Base-by-base conservation (phyloP, 31 red algal species). In the Endocladia muricata region DNA sequence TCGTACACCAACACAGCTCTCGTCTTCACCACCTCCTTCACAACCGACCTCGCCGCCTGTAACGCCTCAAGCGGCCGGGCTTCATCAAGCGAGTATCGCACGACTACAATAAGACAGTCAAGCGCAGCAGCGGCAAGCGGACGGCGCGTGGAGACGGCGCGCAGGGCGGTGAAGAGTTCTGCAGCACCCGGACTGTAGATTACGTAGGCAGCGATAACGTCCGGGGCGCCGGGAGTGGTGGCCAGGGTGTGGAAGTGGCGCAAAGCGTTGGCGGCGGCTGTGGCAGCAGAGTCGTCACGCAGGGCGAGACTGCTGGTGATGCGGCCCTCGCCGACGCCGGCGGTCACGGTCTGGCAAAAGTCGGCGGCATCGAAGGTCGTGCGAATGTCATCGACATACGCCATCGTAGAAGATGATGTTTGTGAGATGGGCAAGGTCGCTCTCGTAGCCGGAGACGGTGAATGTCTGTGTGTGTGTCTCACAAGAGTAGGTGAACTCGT, bases 151-250 rank as follows among this genome's bases (percentile, higher is more conserved):
- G 83, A 37, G 68, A 86, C 51, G 32, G 70, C 41, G 37, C 61
- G 54, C 28, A 86, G 64, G 4, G 73, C 59, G 7, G 73, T 72
- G 54, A 86, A 86, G 8, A 86, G 47, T 62, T 86, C 83, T 4
- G 42, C 21, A 28, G 62, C 83, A 43, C 62, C 72, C 23, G 83
- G 17, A 55, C 83, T 86, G 51, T 71, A 72, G 17, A 28, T 26
- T 2, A 86, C 61, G 26, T 86, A 86, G 62, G 83, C 73, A 34
- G 73, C 83, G 73, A 86, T 64, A 37, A 86, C 83, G 49, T 86
- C 83, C 2, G 73, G 73, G 1, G 83, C 8, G 1, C 58, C 8
- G 31, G 37, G 49, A 1, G 44, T 35, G 4, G 52, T 60, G 32
- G 83, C 60, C 1, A 39, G 33, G 7, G 58, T 37, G 9, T 51